Conservation (phyloP, 73 alveolate species). For the Paramecium sexaurelia region DNA sequence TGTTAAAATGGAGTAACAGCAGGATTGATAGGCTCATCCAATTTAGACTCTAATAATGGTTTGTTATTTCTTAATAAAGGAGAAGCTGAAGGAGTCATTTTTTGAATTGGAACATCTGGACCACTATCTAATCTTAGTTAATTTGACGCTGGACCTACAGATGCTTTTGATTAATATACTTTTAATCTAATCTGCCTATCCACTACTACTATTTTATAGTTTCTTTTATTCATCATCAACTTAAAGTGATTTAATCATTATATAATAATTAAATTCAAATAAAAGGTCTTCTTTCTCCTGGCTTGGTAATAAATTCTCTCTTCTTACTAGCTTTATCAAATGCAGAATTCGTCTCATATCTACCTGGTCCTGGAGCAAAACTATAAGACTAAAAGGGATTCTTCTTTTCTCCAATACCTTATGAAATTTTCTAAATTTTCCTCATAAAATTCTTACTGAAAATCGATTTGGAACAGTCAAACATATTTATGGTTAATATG, state of each 20-base stretch:
- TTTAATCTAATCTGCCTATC: background rate
- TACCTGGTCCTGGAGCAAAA: constrained; percentile 13
- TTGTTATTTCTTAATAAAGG: constrained; percentile 16
- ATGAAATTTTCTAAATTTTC: background rate
- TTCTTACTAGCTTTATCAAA: constrained; percentile 9
- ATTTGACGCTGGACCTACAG: background rate
- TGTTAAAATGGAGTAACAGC: background rate
- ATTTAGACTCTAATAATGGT: background rate
- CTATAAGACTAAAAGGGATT: background rate
- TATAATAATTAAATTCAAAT: constrained; percentile 13
- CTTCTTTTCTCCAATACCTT: constrained; percentile 2
- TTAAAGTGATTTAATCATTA: background rate
- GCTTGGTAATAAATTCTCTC: background rate
- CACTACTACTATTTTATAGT: background rate
- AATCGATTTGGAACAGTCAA: background rate
- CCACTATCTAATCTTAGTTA: background rate
- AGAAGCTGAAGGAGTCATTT: constrained; percentile 35
- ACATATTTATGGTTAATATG: background rate
- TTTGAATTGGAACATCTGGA: background rate
- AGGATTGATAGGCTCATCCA: background rate
- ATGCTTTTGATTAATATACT: background rate
- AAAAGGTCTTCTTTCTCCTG: constrained; percentile 16
- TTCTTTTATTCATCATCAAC: constrained; percentile 5
- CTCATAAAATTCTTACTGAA: background rate
- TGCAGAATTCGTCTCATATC: background rate